phyloP scores from a whole-genome alignment of 108 stramenopile species.

The Pseudonitzschia multistriata region DNA sequence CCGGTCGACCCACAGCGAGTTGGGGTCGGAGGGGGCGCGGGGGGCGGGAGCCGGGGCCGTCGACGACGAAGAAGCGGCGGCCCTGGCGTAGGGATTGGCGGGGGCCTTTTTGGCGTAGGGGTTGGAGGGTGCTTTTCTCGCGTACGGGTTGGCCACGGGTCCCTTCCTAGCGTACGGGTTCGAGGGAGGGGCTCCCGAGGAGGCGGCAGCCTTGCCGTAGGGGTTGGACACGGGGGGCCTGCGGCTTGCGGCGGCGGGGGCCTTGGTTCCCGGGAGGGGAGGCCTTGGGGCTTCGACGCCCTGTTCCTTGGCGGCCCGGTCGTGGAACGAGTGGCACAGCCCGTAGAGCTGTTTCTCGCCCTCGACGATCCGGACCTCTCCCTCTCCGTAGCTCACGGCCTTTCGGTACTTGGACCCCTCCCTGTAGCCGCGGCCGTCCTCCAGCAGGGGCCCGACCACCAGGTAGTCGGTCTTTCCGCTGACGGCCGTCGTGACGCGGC shows the following conservation, averaged over 20 bases:
- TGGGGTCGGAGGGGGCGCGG: constrained; percentile 9
- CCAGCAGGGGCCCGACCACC: constrained; percentile 78
- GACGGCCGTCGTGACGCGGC: constrained; percentile 72
- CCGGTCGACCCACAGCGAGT: constrained; percentile 91
- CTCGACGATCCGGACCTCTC: constrained; percentile 39
- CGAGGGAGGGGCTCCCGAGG: not conserved
- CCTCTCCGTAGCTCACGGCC: constrained; percentile 41
- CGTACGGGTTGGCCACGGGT: constrained; percentile 54
- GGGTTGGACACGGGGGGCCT: constrained; percentile 45
- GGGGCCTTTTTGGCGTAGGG: constrained; percentile 36
- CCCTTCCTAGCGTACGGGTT: constrained; percentile 42
- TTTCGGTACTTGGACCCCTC: constrained; percentile 83
- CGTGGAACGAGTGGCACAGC: constrained; percentile 50
- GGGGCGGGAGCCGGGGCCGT: not conserved
- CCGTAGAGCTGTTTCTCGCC: constrained; percentile 64
- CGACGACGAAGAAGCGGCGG: constrained; percentile 14
- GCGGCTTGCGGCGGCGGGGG: constrained; percentile 30
- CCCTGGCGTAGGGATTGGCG: constrained; percentile 6
- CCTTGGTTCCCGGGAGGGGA: constrained; percentile 11
- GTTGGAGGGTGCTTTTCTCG: constrained; percentile 38
- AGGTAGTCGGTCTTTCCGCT: constrained; percentile 87
- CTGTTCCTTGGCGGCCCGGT: constrained; percentile 41
- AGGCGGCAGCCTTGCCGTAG: constrained; percentile 53
- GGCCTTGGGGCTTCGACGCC: constrained; percentile 1
- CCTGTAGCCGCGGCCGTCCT: constrained; percentile 84